phyloP scores from a whole-genome alignment of 2,329 filamentous ascomycete species.

The Daldinia sp. region DNA sequence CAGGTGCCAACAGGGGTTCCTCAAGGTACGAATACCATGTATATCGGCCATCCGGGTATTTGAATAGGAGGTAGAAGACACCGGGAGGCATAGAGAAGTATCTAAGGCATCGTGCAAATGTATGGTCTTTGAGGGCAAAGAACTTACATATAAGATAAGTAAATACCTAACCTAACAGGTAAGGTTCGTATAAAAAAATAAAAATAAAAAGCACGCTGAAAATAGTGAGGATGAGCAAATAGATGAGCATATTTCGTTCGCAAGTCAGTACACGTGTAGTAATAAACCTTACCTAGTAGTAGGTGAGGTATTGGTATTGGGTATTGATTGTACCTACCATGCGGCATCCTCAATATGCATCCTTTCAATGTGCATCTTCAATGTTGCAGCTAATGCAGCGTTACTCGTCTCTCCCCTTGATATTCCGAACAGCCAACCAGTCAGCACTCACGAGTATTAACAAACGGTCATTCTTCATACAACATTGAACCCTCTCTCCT shows the following conservation, averaged over 20 bases:
- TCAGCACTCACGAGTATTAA: slow-evolving; percentile 11
- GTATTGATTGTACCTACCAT: too few species aligned
- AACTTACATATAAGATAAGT: background rate
- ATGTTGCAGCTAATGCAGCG: slow-evolving; percentile 33
- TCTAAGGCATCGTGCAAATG: background rate
- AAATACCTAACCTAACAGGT: background rate
- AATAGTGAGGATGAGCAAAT: background rate
- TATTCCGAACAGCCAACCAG: slow-evolving; percentile 17
- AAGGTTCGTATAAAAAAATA: too few species aligned
- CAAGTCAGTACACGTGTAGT: background rate
- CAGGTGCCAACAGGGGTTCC: slow-evolving; percentile 6
- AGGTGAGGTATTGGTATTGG: too few species aligned
- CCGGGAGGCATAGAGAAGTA: too few species aligned
- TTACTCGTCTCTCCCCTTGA: slow-evolving; percentile 19
- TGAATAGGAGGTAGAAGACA: background rate
- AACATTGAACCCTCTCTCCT: slow-evolving; percentile 14
- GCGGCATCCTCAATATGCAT: background rate
- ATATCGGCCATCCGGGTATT: too few species aligned
- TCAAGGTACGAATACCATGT: background rate
- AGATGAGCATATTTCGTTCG: background rate
- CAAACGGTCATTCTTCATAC: slow-evolving; percentile 19
- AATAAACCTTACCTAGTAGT: background rate
- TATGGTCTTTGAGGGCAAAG: background rate
- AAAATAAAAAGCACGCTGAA: background rate
- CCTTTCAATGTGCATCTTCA: too few species aligned